These are phyloP conservation scores for Aspergillus tubingensis DNA, from an alignment of 2,329 filamentous ascomycete species.

Conservation along the genomic window DNA sequence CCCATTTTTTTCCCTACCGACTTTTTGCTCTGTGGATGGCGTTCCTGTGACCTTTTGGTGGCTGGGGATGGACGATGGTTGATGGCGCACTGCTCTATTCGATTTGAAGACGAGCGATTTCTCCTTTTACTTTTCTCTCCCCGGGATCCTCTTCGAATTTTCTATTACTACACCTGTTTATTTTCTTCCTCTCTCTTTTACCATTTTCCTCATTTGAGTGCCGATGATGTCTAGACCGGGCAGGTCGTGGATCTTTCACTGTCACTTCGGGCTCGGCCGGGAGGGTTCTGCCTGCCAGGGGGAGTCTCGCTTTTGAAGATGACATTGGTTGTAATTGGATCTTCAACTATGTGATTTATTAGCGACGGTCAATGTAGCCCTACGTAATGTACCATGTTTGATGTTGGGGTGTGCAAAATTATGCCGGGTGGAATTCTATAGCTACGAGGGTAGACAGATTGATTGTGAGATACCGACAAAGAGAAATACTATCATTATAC, in stretches of 20 bases:
- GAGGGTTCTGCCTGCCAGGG: background rate
- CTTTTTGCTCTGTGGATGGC: slow-evolving; percentile 23
- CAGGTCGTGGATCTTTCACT: background rate
- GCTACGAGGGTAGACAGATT: background rate
- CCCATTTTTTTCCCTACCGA: background rate
- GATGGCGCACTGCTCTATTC: slow-evolving; percentile 27
- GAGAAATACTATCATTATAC: too few relatives aligned
- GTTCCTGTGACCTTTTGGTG: slow-evolving; percentile 24
- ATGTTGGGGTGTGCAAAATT: background rate
- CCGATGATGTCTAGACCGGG: slow-evolving; percentile 3
- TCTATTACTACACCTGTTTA: slow-evolving; percentile 5
- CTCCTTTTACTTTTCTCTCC: slow-evolving; percentile 11
- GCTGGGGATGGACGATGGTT: slow-evolving; percentile 25
- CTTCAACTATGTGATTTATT: slow-evolving; percentile 4
- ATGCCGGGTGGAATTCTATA: too few relatives aligned
- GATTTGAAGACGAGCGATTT: slow-evolving; percentile 21
- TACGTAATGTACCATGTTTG: slow-evolving; percentile 11
- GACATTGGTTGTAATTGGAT: slow-evolving; percentile 17
- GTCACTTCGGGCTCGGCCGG: background rate
- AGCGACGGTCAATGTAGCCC: slow-evolving; percentile 7
- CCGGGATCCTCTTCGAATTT: slow-evolving; percentile 6
- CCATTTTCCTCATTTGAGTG: background rate
- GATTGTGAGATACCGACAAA: too few relatives aligned
- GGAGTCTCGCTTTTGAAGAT: slow-evolving; percentile 3
- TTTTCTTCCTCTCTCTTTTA: background rate